Base-by-base conservation (phyloP, 2,329 filamentous ascomycete species). In the Grosmannia huntii region DNA sequence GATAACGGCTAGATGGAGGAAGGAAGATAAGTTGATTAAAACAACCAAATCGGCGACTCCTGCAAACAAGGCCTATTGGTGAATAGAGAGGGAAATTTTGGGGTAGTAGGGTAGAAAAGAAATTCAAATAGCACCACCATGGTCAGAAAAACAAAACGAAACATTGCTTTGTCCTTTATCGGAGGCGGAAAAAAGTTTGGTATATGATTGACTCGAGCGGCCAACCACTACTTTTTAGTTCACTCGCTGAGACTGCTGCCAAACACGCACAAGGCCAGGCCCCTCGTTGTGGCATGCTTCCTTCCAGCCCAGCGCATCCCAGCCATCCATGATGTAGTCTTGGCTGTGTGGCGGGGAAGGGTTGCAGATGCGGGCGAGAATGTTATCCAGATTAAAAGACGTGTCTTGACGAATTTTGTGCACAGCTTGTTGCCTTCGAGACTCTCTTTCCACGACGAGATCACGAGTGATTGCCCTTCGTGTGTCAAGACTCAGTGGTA, bases 371-470 rank as follows among this genome's bases (percentile, higher is more conserved):
- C 62, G 63, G 1, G 31, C 25, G 2, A 62, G 56, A 23, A 65
- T 57, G 3, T 57, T 60, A 2, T 58, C 55, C 25, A 58, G 50
- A n/a, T 63, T 55, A 11, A 44, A 52, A 7, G 59, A n/a, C 4
- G 33, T 31, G 9, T 56, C 53, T 1, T 56, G 49, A 5, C 44
- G 58, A 11, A 65, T 25, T 3, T 55, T 54, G 25, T 76, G 73
- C 5, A 81, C 62, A 1, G 71, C 72, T 11, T 71, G 71, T n/a
- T 70, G 65, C 14, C 83, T 79, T 56, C 79, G 75, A 12, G 70
- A 71, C 69, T 86, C 83, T 21, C 83, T 78, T 67, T 84, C 82
- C 3, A 72, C 68, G 1, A 85, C 72, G 2, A 81, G 75, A 11
- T 72, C 71, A 31, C 71, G 70, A 55, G 51, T 33, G 11, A 63